phyloP scores from a whole-genome alignment of 2,329 filamentous ascomycete species.

The Thermomyces lanuginosus region DNA sequence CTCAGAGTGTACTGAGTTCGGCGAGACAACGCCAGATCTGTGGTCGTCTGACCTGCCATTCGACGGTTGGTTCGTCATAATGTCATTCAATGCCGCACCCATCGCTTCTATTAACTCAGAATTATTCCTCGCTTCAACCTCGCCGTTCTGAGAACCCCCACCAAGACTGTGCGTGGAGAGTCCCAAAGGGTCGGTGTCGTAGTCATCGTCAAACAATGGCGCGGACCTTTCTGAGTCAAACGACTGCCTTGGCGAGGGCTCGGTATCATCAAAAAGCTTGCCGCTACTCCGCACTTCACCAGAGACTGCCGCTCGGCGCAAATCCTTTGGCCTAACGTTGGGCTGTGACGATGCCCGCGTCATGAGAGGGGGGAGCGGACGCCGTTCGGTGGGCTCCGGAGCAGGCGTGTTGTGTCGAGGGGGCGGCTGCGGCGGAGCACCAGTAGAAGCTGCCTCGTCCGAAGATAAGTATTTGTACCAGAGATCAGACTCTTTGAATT shows the following conservation, averaged over 20 bases:
- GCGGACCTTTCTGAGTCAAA: constrained; percentile 47
- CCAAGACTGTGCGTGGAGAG: constrained; percentile 69
- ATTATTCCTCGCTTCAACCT: constrained; percentile 44
- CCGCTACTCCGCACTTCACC: constrained; percentile 39
- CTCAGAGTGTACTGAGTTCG: constrained; percentile 35
- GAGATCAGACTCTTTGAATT: constrained; percentile 81
- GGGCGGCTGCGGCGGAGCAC: constrained; percentile 16
- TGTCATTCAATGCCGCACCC: constrained; percentile 79
- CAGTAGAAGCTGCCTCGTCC: constrained; percentile 47
- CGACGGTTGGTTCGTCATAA: constrained; percentile 61
- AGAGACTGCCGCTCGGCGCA: constrained; percentile 44
- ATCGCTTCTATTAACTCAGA: constrained; percentile 82
- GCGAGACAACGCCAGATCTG: constrained; percentile 20
- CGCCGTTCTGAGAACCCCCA: constrained; percentile 44
- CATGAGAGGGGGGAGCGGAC: constrained; percentile 28
- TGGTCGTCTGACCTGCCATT: constrained; percentile 21
- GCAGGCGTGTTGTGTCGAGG: constrained; percentile 9
- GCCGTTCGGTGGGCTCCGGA: constrained; percentile 19
- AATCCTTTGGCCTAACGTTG: constrained; percentile 32
- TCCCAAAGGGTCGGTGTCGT: constrained; percentile 51
- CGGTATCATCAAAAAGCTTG: constrained; percentile 29
- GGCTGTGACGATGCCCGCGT: constrained; percentile 34
- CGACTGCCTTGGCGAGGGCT: constrained; percentile 42
- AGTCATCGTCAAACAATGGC: constrained; percentile 66
- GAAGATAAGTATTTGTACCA: constrained; percentile 93